Evolutionary conservation across 768 basidiomycete species (phyloP), one percentile per base, ranked within the genome.

Genomic region (Termitomyces sp.): DNA sequence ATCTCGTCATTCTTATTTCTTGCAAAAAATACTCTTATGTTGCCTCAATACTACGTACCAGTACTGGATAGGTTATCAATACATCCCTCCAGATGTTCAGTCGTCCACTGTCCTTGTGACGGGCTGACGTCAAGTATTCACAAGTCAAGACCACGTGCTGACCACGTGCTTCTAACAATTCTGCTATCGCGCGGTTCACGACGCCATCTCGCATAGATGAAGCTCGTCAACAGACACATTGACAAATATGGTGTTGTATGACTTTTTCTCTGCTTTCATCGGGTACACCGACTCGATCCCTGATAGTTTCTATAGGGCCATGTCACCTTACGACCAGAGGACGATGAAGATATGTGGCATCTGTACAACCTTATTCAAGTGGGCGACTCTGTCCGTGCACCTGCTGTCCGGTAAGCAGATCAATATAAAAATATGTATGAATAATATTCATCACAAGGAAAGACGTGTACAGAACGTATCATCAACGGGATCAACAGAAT

Each of bases 281-380:
- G 20, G 33, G 54, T 61, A 64, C 64, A 39, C 58, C 56, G 57
- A 64, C 70, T 67, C 72, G 70, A 66, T 67, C 64, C 67, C 70
- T 71, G 62, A 72, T 67, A 72, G 65, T 58, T 45, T 61, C 51
- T 54, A 24, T 67, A 95, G 93, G 96, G 96, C 18, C 85, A 95
- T 82, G 91, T 97, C 61, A 93, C 86, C n/a, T 79, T 98, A 47
- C 86, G 93, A 50, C 95, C 96, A 5, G 95, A 99, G 71, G 95
- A 98, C 66, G 94, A 98, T 67, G 97, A 99, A 74, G 97, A 99
- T 72, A 97, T 99, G 90, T 99, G 96, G 95, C 97, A 99, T 80
- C 79, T 98, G 31, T 99, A 98, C 73, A 98, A 99, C 76, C 79
- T 99, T 57, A 97, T 99, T 56, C 85, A 91, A 63, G 80, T 89